Conservation (phyloP, 1,284 basidiomycete species). For the Sanghuangporus weigelae region DNA sequence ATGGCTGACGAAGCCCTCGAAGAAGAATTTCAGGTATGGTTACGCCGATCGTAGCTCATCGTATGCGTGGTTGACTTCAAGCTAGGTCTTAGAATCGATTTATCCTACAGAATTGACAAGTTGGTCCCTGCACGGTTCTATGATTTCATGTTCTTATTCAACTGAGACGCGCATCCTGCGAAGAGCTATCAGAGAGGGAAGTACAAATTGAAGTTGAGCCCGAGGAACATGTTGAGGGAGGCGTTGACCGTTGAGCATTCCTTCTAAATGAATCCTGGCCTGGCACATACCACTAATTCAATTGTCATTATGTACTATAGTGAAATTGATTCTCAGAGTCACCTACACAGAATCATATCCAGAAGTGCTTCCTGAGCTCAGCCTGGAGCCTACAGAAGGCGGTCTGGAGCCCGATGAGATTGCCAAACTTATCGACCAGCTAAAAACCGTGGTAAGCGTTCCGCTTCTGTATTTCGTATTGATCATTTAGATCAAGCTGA, state of each 20-base stretch:
- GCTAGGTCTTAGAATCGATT: slow-evolving; percentile 89
- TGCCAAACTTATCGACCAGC: slow-evolving; percentile 49
- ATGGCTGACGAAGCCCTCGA: slow-evolving; percentile 37
- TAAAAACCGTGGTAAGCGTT: slow-evolving; percentile 58
- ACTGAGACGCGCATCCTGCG: slow-evolving; percentile 42
- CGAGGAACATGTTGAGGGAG: slow-evolving; percentile 65
- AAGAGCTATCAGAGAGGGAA: slow-evolving; percentile 82
- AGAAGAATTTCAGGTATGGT: slow-evolving; percentile 84
- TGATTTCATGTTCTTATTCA: slow-evolving; percentile 26
- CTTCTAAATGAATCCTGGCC: not conserved
- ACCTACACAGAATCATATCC: slow-evolving; percentile 69
- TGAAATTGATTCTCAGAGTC: slow-evolving; percentile 71
- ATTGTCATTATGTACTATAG: slow-evolving; percentile 37
- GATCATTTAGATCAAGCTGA: slow-evolving; percentile 7
- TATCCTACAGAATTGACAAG: slow-evolving; percentile 92
- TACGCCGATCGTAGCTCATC: slow-evolving; percentile 14
- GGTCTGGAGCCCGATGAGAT: slow-evolving; percentile 59
- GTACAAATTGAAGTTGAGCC: slow-evolving; percentile 87
- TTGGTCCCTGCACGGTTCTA: slow-evolving; percentile 43
- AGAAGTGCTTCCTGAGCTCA: slow-evolving; percentile 72
- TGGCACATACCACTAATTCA: slow-evolving; percentile 3
- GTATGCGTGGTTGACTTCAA: slow-evolving; percentile 10
- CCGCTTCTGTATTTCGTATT: not conserved
- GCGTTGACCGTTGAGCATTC: slow-evolving; percentile 47
- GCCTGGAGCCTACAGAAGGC: slow-evolving; percentile 65